phyloP scores from a whole-genome alignment of 495 filamentous ascomycete species.

The Tuber aestivum region DNA sequence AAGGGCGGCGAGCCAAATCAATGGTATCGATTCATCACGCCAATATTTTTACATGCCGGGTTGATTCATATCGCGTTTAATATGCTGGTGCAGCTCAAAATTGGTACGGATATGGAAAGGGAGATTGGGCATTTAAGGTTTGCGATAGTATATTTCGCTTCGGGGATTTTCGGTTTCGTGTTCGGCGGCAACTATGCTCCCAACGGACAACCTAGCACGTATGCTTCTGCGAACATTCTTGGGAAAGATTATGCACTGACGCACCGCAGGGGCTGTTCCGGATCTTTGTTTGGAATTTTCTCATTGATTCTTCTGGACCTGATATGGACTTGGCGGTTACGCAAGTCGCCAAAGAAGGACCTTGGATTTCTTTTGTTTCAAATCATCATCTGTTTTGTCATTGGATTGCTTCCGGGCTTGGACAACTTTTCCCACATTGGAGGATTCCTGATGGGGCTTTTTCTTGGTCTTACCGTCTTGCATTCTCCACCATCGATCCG shows the following conservation, averaged over 20 bases:
- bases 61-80: constrained; percentile 95
- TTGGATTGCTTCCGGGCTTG: constrained; percentile 84
- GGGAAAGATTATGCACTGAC: constrained; percentile 16
- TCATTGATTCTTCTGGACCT: constrained; percentile 83
- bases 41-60: constrained; percentile 92
- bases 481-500: constrained; percentile 78
- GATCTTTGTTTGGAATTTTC: constrained; percentile 82
- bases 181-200: constrained; percentile 90
- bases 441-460: constrained; percentile 87
- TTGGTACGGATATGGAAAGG: constrained; percentile 85
- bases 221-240: constrained; percentile 8
- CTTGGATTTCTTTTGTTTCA: constrained; percentile 77
- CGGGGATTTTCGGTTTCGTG: constrained; percentile 94
- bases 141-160: constrained; percentile 76
- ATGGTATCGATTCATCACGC: constrained; percentile 92
- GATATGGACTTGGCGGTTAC: constrained; percentile 80
- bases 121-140: constrained; percentile 81
- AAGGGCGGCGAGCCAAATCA: constrained; percentile 66
- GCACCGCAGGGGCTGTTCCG: constrained; percentile 63
- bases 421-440: constrained; percentile 98
- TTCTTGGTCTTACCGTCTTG: constrained; percentile 76
- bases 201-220: constrained; percentile 66
- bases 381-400: constrained; percentile 79
- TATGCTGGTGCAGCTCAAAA: constrained; percentile 76
- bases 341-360: constrained; percentile 67